A percentile compares a stretch with the other conserved stretches of the same genome.
These are phyloP conservation scores for Ogataea thermomethanolica DNA, from an alignment of 805 yeast species.

Conservation along the genomic window DNA sequence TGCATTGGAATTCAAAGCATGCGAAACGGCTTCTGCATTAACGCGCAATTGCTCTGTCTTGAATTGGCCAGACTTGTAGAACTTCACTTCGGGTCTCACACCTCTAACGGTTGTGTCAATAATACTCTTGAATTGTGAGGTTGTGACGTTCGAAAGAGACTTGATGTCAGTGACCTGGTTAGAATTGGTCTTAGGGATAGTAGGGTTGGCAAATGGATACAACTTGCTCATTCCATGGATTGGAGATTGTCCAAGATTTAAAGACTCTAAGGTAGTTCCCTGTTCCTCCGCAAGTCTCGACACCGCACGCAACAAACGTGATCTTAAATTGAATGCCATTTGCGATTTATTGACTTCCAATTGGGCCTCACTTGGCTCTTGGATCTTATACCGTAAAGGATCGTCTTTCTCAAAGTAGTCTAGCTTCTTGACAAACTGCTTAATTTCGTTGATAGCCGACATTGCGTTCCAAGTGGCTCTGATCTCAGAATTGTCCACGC, in stretches of 20 bases:
- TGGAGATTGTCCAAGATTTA: slow-evolving; percentile 10
- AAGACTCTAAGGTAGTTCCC: slow-evolving; percentile 22
- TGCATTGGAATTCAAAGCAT: slow-evolving; percentile 30
- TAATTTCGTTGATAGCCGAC: slow-evolving; percentile 2
- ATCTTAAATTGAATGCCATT: slow-evolving; percentile 25
- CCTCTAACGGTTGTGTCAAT: slow-evolving; percentile 29
- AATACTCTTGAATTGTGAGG: slow-evolving; percentile 18
- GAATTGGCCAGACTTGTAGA: slow-evolving; percentile 19
- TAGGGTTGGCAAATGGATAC: slow-evolving; percentile 29
- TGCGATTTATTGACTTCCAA: slow-evolving; percentile 27
- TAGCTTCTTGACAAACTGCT: slow-evolving; percentile 1
- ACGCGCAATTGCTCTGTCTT: slow-evolving; percentile 25
- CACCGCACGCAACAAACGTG: slow-evolving; percentile 29
- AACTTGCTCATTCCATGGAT: slow-evolving; percentile 17
- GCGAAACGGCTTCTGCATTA: slow-evolving; percentile 31
- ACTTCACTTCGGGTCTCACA: slow-evolving; percentile 24
- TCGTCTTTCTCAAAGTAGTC: slow-evolving; percentile 3
- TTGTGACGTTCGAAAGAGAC: slow-evolving; percentile 16
- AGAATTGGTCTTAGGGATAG: slow-evolving; percentile 19
- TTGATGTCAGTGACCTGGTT: slow-evolving; percentile 10
- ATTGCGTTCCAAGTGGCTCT: slow-evolving; percentile 4
- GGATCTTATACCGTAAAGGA: slow-evolving; percentile 8
- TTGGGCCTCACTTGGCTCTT: slow-evolving; percentile 13
- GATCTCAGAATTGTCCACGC: not conserved
- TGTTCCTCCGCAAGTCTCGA: slow-evolving; percentile 23